phyloP scores from a whole-genome alignment of 139 green algal genomes.

The Chlorella sp. region DNA sequence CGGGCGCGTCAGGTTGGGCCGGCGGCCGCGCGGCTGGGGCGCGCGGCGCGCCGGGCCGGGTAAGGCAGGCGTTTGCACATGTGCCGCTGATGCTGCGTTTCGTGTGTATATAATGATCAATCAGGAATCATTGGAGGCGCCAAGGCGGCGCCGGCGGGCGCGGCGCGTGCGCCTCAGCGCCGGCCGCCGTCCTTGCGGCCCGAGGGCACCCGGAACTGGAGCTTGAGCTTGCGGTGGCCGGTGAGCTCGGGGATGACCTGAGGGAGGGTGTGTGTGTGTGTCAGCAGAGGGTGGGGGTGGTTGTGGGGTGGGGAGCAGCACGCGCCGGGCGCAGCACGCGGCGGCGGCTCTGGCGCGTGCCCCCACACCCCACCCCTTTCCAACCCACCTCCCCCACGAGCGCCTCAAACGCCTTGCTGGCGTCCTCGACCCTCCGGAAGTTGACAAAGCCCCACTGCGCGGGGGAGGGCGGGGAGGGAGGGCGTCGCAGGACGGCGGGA shows the following conservation, averaged over 20 bases:
- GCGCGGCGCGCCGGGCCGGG: no score
- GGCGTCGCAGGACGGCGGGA: no score
- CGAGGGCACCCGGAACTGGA: conserved; percentile 23
- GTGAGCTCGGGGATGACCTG: conserved; percentile 35
- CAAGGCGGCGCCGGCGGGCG: neutral
- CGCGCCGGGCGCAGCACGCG: neutral
- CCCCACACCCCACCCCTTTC: neutral
- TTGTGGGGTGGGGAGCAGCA: neutral
- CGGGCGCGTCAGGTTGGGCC: no score
- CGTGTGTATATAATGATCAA: no score
- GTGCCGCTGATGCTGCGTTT: no score
- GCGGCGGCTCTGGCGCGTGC: neutral
- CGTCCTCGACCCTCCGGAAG: conserved; percentile 14
- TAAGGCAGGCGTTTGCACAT: no score
- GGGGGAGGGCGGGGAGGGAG: neutral
- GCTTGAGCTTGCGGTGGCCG: conserved; percentile 29
- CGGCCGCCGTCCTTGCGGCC: neutral
- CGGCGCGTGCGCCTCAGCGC: neutral
- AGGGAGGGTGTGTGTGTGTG: neutral
- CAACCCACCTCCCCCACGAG: conserved; percentile 15
- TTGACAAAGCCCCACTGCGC: conserved; percentile 28
- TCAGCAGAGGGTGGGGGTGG: neutral
- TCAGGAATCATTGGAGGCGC: no score
- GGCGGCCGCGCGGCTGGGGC: no score
- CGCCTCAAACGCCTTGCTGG: conserved; percentile 1